phyloP scores from a whole-genome alignment of 768 basidiomycete species.

The Mycena rebaudengoi region DNA sequence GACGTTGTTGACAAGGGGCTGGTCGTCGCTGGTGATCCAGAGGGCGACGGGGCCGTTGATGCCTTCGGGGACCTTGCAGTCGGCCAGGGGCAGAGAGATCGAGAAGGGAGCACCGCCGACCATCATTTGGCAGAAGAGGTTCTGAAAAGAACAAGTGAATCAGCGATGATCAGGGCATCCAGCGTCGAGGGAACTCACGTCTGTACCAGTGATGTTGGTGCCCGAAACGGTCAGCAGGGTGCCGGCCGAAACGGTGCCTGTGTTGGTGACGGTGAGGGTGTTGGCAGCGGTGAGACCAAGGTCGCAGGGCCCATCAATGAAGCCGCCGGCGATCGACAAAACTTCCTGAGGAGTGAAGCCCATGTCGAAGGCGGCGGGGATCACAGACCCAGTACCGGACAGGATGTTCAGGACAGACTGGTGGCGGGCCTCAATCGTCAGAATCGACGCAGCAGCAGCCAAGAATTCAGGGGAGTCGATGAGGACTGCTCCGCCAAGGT shows the following conservation, averaged over 20 bases:
- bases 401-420: constrained; percentile 80
- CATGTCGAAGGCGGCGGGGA: constrained; percentile 79
- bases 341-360: constrained; percentile 75
- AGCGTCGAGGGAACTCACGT: constrained; percentile 41
- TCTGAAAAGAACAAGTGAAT: constrained; percentile 43
- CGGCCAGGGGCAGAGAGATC: constrained; percentile 62
- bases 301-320: constrained; percentile 73
- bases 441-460: constrained; percentile 73
- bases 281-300: constrained; percentile 69
- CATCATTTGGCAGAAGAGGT: constrained; percentile 79
- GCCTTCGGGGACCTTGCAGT: constrained; percentile 71
- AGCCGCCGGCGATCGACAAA: constrained; percentile 70
- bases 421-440: constrained; percentile 87
- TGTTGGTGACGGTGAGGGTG: constrained; percentile 69
- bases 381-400: constrained; percentile 60
- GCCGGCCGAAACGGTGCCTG: constrained; percentile 61
- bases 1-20: constrained; percentile 72
- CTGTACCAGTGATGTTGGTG: constrained; percentile 59
- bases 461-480: constrained; percentile 68
- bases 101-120: constrained; percentile 65
- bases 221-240: constrained; percentile 71
- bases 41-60: constrained; percentile 81
- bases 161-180: not conserved
- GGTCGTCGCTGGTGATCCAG: constrained; percentile 69
- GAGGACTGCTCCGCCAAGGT: constrained; percentile 76